phyloP scores from a whole-genome alignment of 768 basidiomycete species.

The Naganishia kalamii region DNA sequence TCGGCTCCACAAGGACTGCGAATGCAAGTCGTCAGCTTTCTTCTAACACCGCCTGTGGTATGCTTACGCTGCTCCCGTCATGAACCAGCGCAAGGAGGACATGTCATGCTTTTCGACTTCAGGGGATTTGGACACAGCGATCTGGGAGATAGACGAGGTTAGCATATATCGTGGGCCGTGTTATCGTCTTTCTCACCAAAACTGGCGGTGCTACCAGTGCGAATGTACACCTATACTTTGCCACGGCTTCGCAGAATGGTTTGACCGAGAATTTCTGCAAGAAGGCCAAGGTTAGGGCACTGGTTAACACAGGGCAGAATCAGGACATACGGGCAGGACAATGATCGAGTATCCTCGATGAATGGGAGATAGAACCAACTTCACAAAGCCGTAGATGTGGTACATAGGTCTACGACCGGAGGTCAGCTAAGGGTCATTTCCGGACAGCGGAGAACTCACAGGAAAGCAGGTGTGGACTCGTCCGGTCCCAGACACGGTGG shows the following conservation, averaged over 20 bases:
- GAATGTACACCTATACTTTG: slow-evolving; percentile 59
- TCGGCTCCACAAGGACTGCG: slow-evolving; percentile 57
- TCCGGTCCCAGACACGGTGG: slow-evolving; percentile 47
- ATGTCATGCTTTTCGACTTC: slow-evolving; percentile 61
- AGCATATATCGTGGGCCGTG: too few species aligned
- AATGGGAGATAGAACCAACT: not conserved
- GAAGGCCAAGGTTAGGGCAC: not conserved
- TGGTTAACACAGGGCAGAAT: slow-evolving; percentile 16
- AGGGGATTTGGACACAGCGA: slow-evolving; percentile 61
- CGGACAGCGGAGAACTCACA: slow-evolving; percentile 51
- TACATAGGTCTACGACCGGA: not conserved
- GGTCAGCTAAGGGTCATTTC: not conserved
- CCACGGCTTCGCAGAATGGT: slow-evolving; percentile 24
- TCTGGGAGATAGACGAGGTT: not conserved
- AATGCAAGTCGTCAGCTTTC: not conserved
- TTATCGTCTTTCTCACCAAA: slow-evolving; percentile 50
- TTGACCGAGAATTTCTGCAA: slow-evolving; percentile 20
- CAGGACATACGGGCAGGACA: slow-evolving; percentile 59
- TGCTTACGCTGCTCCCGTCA: slow-evolving; percentile 75
- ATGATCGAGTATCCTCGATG: slow-evolving; percentile 31
- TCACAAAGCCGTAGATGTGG: slow-evolving; percentile 23
- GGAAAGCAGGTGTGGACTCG: slow-evolving; percentile 59
- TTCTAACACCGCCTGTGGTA: not conserved
- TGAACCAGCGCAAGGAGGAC: slow-evolving; percentile 55
- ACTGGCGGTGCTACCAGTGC: slow-evolving; percentile 59